Conservation (phyloP, 768 basidiomycete species). For the Xerocomellus chrysenteron region DNA sequence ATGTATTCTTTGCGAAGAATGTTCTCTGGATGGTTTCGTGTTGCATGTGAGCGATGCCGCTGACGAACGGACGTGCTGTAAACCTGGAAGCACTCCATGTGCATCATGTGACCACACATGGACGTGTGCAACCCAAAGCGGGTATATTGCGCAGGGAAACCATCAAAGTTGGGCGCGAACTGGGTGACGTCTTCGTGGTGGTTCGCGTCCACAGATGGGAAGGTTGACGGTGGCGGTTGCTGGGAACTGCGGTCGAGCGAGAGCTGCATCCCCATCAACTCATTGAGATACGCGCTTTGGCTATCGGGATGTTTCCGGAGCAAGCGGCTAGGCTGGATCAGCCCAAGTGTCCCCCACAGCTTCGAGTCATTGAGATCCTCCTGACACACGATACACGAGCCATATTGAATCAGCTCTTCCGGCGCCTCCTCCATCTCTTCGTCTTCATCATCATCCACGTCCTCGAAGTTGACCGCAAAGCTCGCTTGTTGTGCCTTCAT, state of each 20-base stretch:
- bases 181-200: conserved; percentile 29
- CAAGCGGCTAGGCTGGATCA: conserved; percentile 85
- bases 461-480: conserved; percentile 77
- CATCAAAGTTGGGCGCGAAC: conserved; percentile 68
- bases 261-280: conserved; percentile 59
- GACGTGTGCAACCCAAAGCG: conserved; percentile 86
- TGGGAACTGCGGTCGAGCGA: conserved; percentile 60
- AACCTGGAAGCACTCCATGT: conserved; percentile 88
- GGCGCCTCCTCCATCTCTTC: conserved; percentile 45
- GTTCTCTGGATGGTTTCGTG: conserved; percentile 91
- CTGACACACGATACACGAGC: conserved; percentile 98
- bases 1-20: conserved; percentile 94
- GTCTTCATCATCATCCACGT: conserved; percentile 68
- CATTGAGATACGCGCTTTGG: conserved; percentile 61
- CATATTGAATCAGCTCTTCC: conserved; percentile 59
- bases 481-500: conserved; percentile 92
- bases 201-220: conserved; percentile 27
- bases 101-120: conserved; percentile 97
- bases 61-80: conserved; percentile 86
- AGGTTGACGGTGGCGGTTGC: conserved; percentile 33
- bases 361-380: conserved; percentile 76
- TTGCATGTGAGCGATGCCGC: conserved; percentile 84
- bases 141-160: conserved; percentile 66
- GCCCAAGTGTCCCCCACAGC: conserved; percentile 82
- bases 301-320: conserved; percentile 76